Evolutionary conservation across 345 rosid genomes (phyloP), one percentile per base, ranked within the genome.

Genomic region (Turritis glabra): DNA sequence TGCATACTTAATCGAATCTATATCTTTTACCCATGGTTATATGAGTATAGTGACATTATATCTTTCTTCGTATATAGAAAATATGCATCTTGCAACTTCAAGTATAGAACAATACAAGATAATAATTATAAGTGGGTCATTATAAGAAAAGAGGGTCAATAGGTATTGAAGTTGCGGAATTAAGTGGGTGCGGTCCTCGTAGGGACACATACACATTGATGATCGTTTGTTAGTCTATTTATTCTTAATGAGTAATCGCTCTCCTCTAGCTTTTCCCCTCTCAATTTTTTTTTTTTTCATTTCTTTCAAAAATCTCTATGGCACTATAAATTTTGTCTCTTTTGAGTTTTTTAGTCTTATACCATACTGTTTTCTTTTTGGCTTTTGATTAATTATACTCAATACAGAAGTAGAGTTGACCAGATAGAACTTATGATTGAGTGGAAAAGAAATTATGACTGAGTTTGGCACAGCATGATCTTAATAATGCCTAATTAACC

Each of bases 151-250:
- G 23, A 12, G 15, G 79, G 79, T 75, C 74, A 75, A 60, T 51
- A 69, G 64, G 57, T 69, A 51, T 68, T 60, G 62, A 76, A 75
- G 73, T 75, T 67, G 58, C 26, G 67, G 61, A 67, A 48, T 59
- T 67, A 75, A 76, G 79, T 76, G 56, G 79, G 64, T 76, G 74
- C 79, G 74, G 79, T 76, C 79, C 79, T 76, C 63, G 74, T 68
- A 32, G 74, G 79, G 79, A 68, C 79, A 75, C 69, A 52, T 60
- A 44, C 26, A 74, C 32, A 75, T 75, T 60, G 56, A 75, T 75
- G 74, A 68, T 61, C 63, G 22, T 75, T 72, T 67, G 54, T 60
- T 75, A 38, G n/a, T 22, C 74, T 55, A 60, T 48, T 74, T 33
- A 57, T 35, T 65, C 40, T 21, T 32, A 22, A 56, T 46, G 72